Evolutionary conservation across 129 eudicot species (phyloP).

Genomic region (Helianthus tuberosus): DNA sequence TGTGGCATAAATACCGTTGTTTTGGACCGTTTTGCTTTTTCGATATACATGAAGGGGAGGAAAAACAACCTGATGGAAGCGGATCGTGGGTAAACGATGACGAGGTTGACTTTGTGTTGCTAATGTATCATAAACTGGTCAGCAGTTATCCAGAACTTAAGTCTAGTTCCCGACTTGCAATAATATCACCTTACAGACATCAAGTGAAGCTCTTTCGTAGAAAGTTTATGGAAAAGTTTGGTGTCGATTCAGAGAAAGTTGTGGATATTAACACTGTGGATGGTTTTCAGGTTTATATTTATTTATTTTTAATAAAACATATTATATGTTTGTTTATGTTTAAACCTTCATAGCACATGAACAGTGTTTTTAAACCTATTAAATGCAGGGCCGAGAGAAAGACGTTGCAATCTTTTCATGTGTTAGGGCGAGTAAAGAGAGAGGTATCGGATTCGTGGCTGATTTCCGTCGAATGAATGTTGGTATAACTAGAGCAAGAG

Average conservation of each 20-base stretch:
- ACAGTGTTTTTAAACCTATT: background rate
- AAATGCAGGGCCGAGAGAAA: slow-evolving; percentile 84
- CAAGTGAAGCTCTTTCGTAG: slow-evolving; percentile 76
- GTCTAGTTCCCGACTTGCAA: slow-evolving; percentile 78
- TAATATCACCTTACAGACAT: slow-evolving; percentile 82
- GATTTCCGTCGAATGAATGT: slow-evolving; percentile 97
- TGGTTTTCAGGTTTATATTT: slow-evolving; percentile 80
- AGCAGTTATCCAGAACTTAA: slow-evolving; percentile 79
- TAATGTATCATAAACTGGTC: slow-evolving; percentile 68
- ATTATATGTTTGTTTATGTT: background rate
- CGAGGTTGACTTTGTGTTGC: slow-evolving; percentile 88
- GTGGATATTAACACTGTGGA: slow-evolving; percentile 97
- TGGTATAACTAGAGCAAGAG: slow-evolving; percentile 93
- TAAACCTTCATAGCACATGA: slow-evolving; percentile 1
- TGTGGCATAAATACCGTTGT: slow-evolving; percentile 87
- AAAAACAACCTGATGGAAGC: slow-evolving; percentile 66
- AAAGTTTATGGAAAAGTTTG: slow-evolving; percentile 62
- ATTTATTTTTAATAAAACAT: background rate
- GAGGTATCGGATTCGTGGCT: slow-evolving; percentile 77
- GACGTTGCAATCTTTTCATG: slow-evolving; percentile 95
- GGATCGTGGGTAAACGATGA: slow-evolving; percentile 79
- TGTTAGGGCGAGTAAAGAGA: slow-evolving; percentile 80
- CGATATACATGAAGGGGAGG: slow-evolving; percentile 84
- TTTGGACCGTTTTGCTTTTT: slow-evolving; percentile 94
- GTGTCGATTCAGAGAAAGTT: slow-evolving; percentile 73